Conservation (phyloP, 306 rosid species). For the Quillaja saponaria region DNA sequence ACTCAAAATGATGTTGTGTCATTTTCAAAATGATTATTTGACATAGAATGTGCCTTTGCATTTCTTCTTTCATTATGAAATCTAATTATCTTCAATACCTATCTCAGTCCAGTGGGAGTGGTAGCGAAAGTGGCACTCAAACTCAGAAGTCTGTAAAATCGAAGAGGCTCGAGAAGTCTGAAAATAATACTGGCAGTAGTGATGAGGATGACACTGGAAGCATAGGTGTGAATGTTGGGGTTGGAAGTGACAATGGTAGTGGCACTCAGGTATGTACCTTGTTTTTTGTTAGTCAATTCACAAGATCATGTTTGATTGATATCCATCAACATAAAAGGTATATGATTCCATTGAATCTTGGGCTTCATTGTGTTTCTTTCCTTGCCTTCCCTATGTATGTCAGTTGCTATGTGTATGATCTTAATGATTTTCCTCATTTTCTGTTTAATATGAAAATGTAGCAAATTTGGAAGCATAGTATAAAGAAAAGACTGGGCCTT, state of each 20-base stretch:
- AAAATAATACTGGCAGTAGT: conserved; percentile 67
- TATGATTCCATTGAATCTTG: neutral
- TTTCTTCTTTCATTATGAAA: conserved; percentile 18
- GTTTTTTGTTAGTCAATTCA: conserved; percentile 5
- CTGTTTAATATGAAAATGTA: no score
- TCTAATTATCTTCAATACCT: conserved; percentile 10
- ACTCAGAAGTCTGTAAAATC: conserved; percentile 76
- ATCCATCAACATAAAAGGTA: conserved; percentile 14
- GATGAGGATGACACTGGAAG: conserved; percentile 69
- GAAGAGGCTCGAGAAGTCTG: conserved; percentile 54
- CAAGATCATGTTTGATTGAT: conserved; percentile 18
- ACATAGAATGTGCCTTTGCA: neutral
- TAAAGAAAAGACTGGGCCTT: no score
- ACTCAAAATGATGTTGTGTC: neutral
- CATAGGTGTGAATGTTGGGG: conserved; percentile 56
- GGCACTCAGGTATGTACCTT: conserved; percentile 71
- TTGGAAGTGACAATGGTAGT: conserved; percentile 82
- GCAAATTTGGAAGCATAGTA: no score
- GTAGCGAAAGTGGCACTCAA: conserved; percentile 84
- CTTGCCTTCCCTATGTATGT: neutral
- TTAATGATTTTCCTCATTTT: no score
- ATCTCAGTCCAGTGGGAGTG: conserved; percentile 89
- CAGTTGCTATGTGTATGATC: no score
- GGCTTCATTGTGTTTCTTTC: conserved; percentile 12
- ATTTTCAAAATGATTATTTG: conserved; percentile 20